These are phyloP conservation scores for Phytopythium aichiense DNA, from an alignment of 352 stramenopile species.

Conservation along the genomic window DNA sequence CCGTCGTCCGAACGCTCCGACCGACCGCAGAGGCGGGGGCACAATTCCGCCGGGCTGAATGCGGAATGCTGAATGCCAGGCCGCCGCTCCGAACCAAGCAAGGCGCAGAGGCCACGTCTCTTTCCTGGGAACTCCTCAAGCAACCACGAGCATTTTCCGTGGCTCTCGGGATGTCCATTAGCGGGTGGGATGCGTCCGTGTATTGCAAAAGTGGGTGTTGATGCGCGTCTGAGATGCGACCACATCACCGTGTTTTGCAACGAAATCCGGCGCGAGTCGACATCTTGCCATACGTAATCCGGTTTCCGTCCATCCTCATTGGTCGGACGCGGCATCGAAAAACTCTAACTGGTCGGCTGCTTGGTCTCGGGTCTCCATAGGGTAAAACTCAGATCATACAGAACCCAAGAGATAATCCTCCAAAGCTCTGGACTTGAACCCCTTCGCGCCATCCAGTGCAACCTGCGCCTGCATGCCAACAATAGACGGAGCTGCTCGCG, in stretches of 20 bases:
- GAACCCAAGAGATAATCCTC: neutral
- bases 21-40: neutral
- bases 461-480: neutral
- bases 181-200: too few species aligned
- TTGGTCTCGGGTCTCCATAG: neutral
- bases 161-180: neutral
- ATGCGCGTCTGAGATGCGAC: neutral
- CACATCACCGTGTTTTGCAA: neutral
- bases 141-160: neutral
- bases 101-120: neutral
- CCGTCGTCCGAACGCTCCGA: neutral
- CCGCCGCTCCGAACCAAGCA: too few species aligned
- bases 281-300: neutral
- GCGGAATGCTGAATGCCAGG: neutral
- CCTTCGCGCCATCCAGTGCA: conserved; percentile 1
- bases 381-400: neutral
- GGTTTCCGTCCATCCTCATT: neutral
- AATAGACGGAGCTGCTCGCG: conserved; percentile 3
- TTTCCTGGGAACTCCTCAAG: neutral
- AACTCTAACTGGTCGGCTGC: conserved; percentile 1
- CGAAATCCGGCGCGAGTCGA: neutral
- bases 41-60: neutral
- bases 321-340: neutral
- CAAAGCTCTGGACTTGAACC: conserved; percentile 1
- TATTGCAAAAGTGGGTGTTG: neutral